Conservation (phyloP, 2,329 filamentous ascomycete species). For the Fusarium compactum region DNA sequence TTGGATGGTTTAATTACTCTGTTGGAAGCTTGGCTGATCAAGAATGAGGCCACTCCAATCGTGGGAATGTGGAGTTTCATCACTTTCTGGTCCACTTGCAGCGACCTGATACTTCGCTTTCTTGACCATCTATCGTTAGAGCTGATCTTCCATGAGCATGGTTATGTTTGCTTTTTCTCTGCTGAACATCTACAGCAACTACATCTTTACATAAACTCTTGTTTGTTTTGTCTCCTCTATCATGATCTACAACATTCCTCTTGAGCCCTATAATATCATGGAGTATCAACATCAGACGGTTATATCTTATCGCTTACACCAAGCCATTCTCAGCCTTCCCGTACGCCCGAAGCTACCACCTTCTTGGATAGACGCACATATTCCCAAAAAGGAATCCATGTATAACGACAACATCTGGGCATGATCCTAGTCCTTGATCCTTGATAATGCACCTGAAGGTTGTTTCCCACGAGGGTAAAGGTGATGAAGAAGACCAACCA, state of each 20-base stretch:
- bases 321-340: slow-evolving; percentile 1
- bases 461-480: neutral
- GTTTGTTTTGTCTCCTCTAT: no score
- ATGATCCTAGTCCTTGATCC: slow-evolving; percentile 28
- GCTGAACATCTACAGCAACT: neutral
- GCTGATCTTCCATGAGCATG: slow-evolving; percentile 15
- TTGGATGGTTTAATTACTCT: neutral
- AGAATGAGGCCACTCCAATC: slow-evolving; percentile 35
- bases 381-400: neutral
- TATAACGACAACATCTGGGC: slow-evolving; percentile 1
- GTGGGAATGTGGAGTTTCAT: slow-evolving; percentile 35
- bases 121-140: slow-evolving; percentile 17
- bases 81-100: slow-evolving; percentile 15
- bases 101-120: slow-evolving; percentile 14
- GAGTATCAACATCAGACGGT: slow-evolving; percentile 5
- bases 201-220: neutral
- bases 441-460: slow-evolving; percentile 7
- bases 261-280: neutral
- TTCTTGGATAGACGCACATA: slow-evolving; percentile 11
- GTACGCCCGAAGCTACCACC: slow-evolving; percentile 26
- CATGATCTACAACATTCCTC: neutral
- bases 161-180: slow-evolving; percentile 21
- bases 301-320: slow-evolving; percentile 3
- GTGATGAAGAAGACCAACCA: neutral
- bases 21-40: slow-evolving; percentile 33